Evolutionary conservation across 441 rosid species (phyloP).

Genomic region (Populus trichocarpa): DNA sequence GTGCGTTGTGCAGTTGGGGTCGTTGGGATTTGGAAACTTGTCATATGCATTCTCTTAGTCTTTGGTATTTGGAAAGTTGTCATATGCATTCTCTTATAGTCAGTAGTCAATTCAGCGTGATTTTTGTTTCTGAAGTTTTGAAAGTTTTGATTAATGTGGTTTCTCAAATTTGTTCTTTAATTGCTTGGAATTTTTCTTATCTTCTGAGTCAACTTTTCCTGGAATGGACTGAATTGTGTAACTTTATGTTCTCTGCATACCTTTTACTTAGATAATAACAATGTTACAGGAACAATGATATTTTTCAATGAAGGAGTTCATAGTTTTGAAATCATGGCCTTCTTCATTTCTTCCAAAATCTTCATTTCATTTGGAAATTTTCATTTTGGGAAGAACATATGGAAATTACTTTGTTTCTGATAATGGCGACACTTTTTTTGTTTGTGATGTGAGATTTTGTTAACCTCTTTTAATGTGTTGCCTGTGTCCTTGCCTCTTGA

Average conservation of each 20-base stretch:
- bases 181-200: not conserved
- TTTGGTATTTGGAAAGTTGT: too few species aligned
- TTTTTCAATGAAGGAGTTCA: not conserved
- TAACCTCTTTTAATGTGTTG: not conserved
- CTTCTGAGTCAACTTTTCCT: not conserved
- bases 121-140: not conserved
- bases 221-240: not conserved
- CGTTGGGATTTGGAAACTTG: not conserved
- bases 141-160: not conserved
- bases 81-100: not conserved
- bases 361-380: not conserved
- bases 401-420: conserved; percentile 2
- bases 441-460: conserved; percentile 1
- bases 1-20: not conserved
- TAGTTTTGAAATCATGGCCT: not conserved
- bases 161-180: not conserved
- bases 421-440: not conserved
- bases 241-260: not conserved
- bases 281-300: not conserved
- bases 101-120: not conserved
- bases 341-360: not conserved
- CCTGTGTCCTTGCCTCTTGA: conserved; percentile 12
- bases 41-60: not conserved
- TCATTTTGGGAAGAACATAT: not conserved
- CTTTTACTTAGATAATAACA: not conserved